These are phyloP conservation scores for Capsicum chinense DNA, from an alignment of 257 asterid genomes.

Conservation along the genomic window DNA sequence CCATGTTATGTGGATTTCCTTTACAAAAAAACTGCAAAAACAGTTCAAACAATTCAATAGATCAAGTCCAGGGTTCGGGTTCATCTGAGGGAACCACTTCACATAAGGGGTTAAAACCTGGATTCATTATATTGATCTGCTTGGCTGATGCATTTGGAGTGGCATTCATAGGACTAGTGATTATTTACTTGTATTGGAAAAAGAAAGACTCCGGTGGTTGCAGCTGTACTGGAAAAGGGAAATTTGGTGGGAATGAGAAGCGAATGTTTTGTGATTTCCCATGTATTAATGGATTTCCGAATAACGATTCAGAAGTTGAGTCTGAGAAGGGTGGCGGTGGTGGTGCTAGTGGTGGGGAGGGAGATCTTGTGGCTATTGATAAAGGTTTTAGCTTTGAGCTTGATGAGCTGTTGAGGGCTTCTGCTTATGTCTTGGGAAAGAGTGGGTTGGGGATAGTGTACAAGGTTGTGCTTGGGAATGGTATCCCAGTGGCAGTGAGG, in stretches of 20 bases:
- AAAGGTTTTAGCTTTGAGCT: slow-evolving; percentile 86
- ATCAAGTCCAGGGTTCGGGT: slow-evolving; percentile 40
- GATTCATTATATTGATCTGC: slow-evolving; percentile 69
- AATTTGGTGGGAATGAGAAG: slow-evolving; percentile 76
- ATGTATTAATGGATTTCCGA: slow-evolving; percentile 58
- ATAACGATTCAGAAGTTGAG: slow-evolving; percentile 68
- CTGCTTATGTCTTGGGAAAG: slow-evolving; percentile 96
- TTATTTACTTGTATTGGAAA: slow-evolving; percentile 83
- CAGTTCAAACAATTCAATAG: slow-evolving; percentile 46
- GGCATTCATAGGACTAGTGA: slow-evolving; percentile 73
- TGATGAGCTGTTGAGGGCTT: slow-evolving; percentile 93
- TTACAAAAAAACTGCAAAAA: slow-evolving; percentile 69
- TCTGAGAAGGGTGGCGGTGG: slow-evolving; percentile 77
- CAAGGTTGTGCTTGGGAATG: slow-evolving; percentile 94
- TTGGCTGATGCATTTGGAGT: slow-evolving; percentile 83
- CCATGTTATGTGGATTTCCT: slow-evolving; percentile 93
- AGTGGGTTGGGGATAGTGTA: slow-evolving; percentile 95
- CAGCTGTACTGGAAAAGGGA: slow-evolving; percentile 85
- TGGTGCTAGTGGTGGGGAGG: slow-evolving; percentile 68
- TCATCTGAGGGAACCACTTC: slow-evolving; percentile 40
- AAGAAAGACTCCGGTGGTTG: slow-evolving; percentile 83
- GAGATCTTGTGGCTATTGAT: slow-evolving; percentile 91
- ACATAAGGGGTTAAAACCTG: slow-evolving; percentile 70
- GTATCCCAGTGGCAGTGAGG: slow-evolving; percentile 91
- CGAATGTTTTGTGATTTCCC: slow-evolving; percentile 53